Evolutionary conservation across 2,329 filamentous ascomycete species (phyloP), one percentile per base, ranked within the genome.

Genomic region (Rachicladosporium sp.): DNA sequence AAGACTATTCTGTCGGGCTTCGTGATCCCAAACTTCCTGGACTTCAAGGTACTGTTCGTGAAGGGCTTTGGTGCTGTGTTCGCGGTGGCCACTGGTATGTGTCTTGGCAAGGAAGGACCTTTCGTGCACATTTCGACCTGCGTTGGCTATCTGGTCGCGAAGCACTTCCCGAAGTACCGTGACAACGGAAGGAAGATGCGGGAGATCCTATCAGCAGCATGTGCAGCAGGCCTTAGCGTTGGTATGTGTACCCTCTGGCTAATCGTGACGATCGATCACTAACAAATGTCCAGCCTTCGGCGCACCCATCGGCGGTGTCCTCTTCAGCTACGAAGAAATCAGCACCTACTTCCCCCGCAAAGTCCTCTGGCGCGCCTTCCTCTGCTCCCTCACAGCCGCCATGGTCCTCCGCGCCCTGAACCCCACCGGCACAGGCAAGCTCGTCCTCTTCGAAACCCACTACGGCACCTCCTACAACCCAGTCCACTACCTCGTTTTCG

Each of bases 51-150:
- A 5, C 57, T 78, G 3, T 36, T 70, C 10, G 66, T 75, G 41
- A 77, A 77, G 58, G 72, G 68, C 1, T 59, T 76, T n/a, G 73
- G 73, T 8, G 67, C 72, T 2, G 58, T 70, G 4, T 75, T 77
- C 46, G 73, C 73, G 1, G 73, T 78, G 1, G 65, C 71, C 0
- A 73, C 72, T 1, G 71, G 72, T 10, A 72, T 77, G 69, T 75
- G 69, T 48, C 55, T 78, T 4, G 74, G 74, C 1, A 77, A 78
- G 57, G 73, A 78, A 63, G 73, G 74, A 0, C 73, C 73, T 0
- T 76, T 77, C 46, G 72, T 78, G 1, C 73, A 77, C 52, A 76
- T 77, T 29, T 71, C 70, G 1, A 73, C 73, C 2, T 76, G 71
- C 47, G 67, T 73, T 0, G 71, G 71, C 6, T 69, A 73, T 46